phyloP scores from a whole-genome alignment of 306 rosid genomes.

The Cucurbita argyrosperma region DNA sequence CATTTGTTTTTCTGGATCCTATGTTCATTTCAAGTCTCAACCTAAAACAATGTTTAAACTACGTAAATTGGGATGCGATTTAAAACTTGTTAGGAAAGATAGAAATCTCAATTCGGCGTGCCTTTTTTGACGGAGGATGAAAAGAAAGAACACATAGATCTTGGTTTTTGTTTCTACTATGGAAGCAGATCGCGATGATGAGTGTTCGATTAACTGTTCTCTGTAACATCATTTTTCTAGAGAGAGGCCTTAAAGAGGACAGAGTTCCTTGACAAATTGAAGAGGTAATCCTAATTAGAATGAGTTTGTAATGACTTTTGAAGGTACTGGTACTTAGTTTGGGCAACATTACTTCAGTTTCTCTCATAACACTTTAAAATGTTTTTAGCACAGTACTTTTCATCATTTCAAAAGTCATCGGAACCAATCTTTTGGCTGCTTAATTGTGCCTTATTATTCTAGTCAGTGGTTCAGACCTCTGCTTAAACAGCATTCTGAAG shows the following conservation, averaged over 20 bases:
- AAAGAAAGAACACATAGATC: neutral
- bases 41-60: neutral
- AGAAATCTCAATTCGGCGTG: neutral
- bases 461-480: neutral
- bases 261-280: slow-evolving; percentile 46
- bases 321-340: neutral
- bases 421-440: neutral
- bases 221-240: slow-evolving; percentile 12
- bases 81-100: neutral
- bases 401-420: neutral
- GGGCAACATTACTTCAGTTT: neutral
- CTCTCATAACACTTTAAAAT: neutral
- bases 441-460: neutral
- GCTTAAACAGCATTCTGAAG: neutral
- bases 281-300: slow-evolving; percentile 23
- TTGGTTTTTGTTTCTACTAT: neutral
- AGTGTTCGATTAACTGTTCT: slow-evolving; percentile 21
- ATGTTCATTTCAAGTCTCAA: neutral
- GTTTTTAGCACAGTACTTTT: neutral
- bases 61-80: neutral
- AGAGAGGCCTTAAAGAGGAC: slow-evolving; percentile 22
- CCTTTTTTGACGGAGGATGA: neutral
- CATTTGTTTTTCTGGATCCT: neutral
- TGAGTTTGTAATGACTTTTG: neutral
- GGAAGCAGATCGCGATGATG: slow-evolving; percentile 19